Evolutionary conservation across 2,329 filamentous ascomycete genomes (phyloP).

Genomic region (Escovopsis weberi): DNA sequence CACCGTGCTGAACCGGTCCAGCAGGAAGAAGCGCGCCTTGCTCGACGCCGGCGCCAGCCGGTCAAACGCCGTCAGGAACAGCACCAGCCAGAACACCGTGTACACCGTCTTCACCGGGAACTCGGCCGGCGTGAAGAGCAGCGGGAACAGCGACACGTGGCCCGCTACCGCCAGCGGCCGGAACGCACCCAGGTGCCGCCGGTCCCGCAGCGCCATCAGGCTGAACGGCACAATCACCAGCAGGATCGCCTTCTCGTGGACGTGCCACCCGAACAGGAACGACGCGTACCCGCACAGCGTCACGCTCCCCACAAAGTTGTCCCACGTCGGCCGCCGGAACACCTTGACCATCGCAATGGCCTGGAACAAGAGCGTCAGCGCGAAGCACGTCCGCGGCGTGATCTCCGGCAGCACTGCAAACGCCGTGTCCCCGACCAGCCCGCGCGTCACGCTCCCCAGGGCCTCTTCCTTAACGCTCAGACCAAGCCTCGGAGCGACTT

Average conservation of each 20-base stretch:
- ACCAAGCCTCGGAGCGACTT: constrained; percentile 65
- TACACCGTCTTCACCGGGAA: constrained; percentile 92
- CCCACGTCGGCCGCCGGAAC: constrained; percentile 68
- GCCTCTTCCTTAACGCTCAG: constrained; percentile 59
- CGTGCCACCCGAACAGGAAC: constrained; percentile 96
- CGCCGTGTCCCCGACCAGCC: constrained; percentile 81
- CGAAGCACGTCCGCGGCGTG: constrained; percentile 64
- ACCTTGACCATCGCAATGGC: constrained; percentile 67
- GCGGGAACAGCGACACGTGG: constrained; percentile 86
- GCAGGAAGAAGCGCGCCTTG: constrained; percentile 68
- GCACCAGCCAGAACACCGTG: constrained; percentile 78
- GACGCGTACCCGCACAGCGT: constrained; percentile 92
- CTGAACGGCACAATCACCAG: constrained; percentile 93
- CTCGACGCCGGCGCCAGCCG: constrained; percentile 70
- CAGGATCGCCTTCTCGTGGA: constrained; percentile 93
- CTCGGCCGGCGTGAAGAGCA: constrained; percentile 82
- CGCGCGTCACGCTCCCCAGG: constrained; percentile 77
- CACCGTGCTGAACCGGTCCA: constrained; percentile 78
- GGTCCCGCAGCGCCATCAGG: constrained; percentile 76
- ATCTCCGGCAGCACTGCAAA: constrained; percentile 90
- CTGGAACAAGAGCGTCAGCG: constrained; percentile 72
- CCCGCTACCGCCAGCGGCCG: constrained; percentile 82
- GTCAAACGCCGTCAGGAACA: constrained; percentile 79
- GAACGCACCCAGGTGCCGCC: constrained; percentile 83
- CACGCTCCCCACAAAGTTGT: constrained; percentile 75